Evolutionary conservation across 2,329 filamentous ascomycete species (phyloP).

Genomic region (Biscogniauxia mediterranea): DNA sequence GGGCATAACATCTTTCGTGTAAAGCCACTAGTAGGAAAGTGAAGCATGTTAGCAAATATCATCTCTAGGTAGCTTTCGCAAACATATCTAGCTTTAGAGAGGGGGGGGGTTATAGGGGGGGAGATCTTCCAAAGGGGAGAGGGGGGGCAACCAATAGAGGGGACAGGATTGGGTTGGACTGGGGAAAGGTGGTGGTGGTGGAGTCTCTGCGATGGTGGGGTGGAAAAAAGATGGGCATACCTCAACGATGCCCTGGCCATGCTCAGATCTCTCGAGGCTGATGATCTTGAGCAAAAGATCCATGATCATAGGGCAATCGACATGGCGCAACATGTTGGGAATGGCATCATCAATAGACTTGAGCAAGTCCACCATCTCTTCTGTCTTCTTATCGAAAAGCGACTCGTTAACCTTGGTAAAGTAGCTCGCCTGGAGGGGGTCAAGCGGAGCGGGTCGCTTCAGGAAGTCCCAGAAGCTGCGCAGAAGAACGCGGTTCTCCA

Average conservation of each 20-base stretch:
- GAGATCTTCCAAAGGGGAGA: conserved; percentile 1
- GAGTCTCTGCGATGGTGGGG: no score
- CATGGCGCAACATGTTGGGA: conserved; percentile 82
- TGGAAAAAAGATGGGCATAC: conserved; percentile 47
- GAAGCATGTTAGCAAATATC: conserved; percentile 18
- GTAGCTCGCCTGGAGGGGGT: conserved; percentile 92
- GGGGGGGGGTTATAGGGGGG: neutral
- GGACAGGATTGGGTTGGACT: no score
- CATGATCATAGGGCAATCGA: conserved; percentile 98
- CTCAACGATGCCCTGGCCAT: conserved; percentile 89
- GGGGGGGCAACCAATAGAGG: conserved; percentile 1
- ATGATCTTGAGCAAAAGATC: conserved; percentile 96
- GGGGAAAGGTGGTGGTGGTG: no score
- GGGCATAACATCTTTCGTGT: conserved; percentile 83
- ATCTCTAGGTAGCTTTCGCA: neutral
- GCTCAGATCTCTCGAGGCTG: conserved; percentile 88
- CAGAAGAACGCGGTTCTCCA: conserved; percentile 77
- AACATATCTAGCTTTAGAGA: neutral
- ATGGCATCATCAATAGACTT: conserved; percentile 81
- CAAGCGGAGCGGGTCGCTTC: conserved; percentile 77
- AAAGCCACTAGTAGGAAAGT: conserved; percentile 69
- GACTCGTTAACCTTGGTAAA: conserved; percentile 99
- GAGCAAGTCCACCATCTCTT: conserved; percentile 91
- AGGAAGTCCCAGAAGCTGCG: conserved; percentile 90
- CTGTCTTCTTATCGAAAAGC: conserved; percentile 96